Conservation (phyloP, 2,329 filamentous ascomycete genomes). For the Tolypocladium nubicola region DNA sequence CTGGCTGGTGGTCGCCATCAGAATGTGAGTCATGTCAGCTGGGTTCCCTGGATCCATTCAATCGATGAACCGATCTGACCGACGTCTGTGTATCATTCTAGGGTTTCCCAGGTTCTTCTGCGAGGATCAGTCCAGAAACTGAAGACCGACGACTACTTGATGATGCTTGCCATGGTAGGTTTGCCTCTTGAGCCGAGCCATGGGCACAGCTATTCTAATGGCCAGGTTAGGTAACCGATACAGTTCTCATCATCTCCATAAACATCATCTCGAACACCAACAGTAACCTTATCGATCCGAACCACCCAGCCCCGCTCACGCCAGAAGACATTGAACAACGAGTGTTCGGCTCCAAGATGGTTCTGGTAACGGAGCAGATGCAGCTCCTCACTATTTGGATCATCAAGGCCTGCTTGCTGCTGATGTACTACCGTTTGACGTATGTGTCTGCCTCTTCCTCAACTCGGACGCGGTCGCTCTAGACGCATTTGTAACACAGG, state of each 20-base stretch:
- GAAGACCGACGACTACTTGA: slow-evolving; percentile 45
- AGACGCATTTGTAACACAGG: not conserved
- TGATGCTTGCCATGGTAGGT: slow-evolving; percentile 40
- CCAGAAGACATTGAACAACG: slow-evolving; percentile 29
- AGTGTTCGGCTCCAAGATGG: slow-evolving; percentile 47
- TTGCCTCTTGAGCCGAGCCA: not conserved
- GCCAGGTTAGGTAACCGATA: slow-evolving; percentile 32
- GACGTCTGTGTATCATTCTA: slow-evolving; percentile 4
- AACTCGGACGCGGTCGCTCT: too few species aligned
- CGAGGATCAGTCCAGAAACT: slow-evolving; percentile 36
- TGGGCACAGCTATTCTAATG: not conserved
- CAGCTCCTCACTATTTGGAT: slow-evolving; percentile 49
- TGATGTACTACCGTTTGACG: slow-evolving; percentile 47
- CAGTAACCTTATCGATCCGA: slow-evolving; percentile 47
- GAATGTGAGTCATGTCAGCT: slow-evolving; percentile 23
- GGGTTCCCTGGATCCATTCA: not conserved
- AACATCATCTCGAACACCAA: slow-evolving; percentile 45
- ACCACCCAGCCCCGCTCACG: slow-evolving; percentile 30
- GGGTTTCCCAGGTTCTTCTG: slow-evolving; percentile 26
- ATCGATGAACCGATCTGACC: not conserved
- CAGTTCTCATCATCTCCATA: slow-evolving; percentile 40
- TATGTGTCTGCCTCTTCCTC: slow-evolving; percentile 13
- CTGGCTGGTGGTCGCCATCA: slow-evolving; percentile 23
- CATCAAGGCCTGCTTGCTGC: slow-evolving; percentile 44
- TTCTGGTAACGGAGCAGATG: slow-evolving; percentile 49